Conservation (phyloP, 345 rosid species). For the Dovyalis caffra region DNA sequence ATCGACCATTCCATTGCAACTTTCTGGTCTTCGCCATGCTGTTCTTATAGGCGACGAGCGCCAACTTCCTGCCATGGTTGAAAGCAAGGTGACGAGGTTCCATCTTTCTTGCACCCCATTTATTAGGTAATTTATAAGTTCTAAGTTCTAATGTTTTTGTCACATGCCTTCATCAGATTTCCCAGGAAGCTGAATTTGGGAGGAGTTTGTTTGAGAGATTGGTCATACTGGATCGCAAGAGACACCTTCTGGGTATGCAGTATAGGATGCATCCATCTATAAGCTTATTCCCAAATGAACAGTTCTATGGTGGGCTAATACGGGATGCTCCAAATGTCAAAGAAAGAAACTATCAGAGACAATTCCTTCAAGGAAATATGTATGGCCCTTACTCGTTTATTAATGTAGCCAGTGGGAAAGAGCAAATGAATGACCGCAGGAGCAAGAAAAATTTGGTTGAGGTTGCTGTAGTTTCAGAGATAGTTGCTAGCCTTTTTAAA, state of each 20-base stretch:
- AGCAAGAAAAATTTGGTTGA: constrained; percentile 38
- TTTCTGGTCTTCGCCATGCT: constrained; percentile 39
- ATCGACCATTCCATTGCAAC: constrained; percentile 47
- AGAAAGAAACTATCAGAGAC: constrained; percentile 8
- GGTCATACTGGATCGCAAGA: constrained; percentile 10
- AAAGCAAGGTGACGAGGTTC: constrained; percentile 32
- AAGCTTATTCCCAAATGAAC: constrained; percentile 27
- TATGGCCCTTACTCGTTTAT: constrained; percentile 52
- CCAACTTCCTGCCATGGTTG: constrained; percentile 52
- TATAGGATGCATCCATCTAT: constrained; percentile 42
- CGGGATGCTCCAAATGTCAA: constrained; percentile 23
- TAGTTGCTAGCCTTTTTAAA: constrained; percentile 37
- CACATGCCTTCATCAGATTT: constrained; percentile 5
- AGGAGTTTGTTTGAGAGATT: constrained; percentile 38
- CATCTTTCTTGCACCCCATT: not conserved
- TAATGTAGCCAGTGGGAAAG: constrained; percentile 33
- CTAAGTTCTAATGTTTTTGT: not conserved
- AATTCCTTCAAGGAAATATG: constrained; percentile 35
- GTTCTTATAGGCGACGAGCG: constrained; percentile 48
- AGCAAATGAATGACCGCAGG: constrained; percentile 27
- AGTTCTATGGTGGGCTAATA: constrained; percentile 21
- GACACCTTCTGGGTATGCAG: constrained; percentile 27
- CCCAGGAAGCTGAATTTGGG: constrained; percentile 23
- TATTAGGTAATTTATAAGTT: not conserved
- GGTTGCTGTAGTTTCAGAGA: constrained; percentile 35